A percentile compares a stretch with the other conserved stretches of the same genome.
Evolutionary conservation across 164 flowering plant genomes (phyloP).

Genomic region (Magnolia sinica): DNA sequence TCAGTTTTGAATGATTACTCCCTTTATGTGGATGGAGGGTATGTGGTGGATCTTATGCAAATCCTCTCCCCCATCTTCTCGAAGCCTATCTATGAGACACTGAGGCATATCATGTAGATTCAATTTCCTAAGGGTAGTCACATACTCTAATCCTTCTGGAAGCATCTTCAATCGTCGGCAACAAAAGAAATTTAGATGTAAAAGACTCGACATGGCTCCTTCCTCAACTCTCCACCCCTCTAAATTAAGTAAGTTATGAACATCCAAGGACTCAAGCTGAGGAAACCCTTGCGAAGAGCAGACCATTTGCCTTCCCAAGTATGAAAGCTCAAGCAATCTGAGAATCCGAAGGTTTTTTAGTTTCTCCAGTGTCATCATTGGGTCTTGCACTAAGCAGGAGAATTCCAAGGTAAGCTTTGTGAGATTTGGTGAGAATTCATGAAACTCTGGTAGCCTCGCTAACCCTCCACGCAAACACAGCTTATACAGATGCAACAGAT

Average conservation of each 20-base stretch:
- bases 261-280: background rate
- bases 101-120: too few species aligned
- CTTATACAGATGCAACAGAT: background rate
- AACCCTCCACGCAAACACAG: background rate
- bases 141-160: too few species aligned
- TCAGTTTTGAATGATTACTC: too few species aligned
- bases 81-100: too few species aligned
- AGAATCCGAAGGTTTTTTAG: background rate
- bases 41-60: too few species aligned
- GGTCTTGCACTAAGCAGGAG: background rate
- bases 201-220: background rate
- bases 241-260: background rate
- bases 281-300: background rate
- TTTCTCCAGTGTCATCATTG: background rate
- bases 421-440: background rate
- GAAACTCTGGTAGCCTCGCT: background rate
- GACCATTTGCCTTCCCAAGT: background rate
- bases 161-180: background rate
- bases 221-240: background rate
- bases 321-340: background rate
- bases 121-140: too few species aligned
- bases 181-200: accelerated
- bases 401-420: background rate
- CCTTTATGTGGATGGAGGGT: too few species aligned
- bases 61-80: too few species aligned